Base-by-base conservation (phyloP, 73 alveolate species). In the Paramecium primaurelia region DNA sequence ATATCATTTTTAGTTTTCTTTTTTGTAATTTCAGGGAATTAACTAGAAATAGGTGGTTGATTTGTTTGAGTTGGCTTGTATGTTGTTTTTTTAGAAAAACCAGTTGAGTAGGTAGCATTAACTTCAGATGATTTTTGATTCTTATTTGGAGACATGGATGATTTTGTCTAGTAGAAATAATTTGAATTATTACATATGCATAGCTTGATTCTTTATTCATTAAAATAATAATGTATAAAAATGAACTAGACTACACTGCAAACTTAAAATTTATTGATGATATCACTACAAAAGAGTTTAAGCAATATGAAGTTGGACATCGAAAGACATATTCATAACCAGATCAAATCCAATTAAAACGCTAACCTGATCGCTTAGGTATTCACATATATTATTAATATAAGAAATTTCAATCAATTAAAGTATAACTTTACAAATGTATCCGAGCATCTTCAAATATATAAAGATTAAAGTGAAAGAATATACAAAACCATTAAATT, bases 341-440 rank as follows among this genome's bases (percentile, higher is more conserved):
- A 20, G 58, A 73, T 73, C 34, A 37, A 34, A 16, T 73, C 6
- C 8, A 73, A 36, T 22, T 40, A 12, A 37, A 34, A 9, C 54
- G 87, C 14, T 36, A 73, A 73, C 87, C 87, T 30, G 87, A 73
- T 18, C 32, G 87, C 37, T 73, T 73, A 7, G 87, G 87, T 73
- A 73, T 3, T 16, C 1, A 68, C 30, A 5, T 0, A 5, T 73
- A 22, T 37, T n/a, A 73, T 22, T 2, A 30, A 0, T 8, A 36
- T 11, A 34, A 73, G 87, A 73, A 16, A 73, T 73, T 3, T 30
- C 64, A 11, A 11, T 73, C n/a, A 34, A 34, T 37, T 11, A 37
- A 37, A 73, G 60, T 38, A 34, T 73, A 8, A 37, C 64, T 4
- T 42, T 80, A 14, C 30, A 80, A 26, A 25, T 80, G 49, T 80